Conservation (phyloP, 345 rosid species). For the Mangifera indica region DNA sequence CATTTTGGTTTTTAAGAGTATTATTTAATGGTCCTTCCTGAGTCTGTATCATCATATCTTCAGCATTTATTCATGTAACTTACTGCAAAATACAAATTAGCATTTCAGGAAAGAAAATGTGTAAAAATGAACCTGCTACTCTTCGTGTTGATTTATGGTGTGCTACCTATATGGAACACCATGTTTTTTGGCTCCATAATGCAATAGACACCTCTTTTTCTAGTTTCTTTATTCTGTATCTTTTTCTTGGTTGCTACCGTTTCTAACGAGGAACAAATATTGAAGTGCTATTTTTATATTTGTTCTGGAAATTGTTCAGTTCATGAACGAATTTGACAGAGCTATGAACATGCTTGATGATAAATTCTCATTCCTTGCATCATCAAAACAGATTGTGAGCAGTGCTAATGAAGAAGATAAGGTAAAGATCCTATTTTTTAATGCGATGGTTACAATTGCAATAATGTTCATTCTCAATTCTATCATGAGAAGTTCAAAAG, state of each 20-base stretch:
- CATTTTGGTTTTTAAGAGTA: background rate
- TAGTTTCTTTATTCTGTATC: background rate
- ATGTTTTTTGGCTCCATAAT: background rate
- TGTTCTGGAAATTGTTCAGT: constrained; percentile 37
- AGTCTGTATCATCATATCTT: background rate
- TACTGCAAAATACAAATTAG: background rate
- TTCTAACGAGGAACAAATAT: background rate
- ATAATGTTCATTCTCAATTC: background rate
- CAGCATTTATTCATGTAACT: background rate
- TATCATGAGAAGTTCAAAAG: background rate
- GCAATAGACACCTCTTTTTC: background rate
- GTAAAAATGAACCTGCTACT: too few species aligned
- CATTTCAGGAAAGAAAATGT: background rate
- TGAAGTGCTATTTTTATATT: background rate
- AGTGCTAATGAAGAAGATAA: constrained; percentile 58
- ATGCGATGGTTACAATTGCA: background rate
- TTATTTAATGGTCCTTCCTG: background rate
- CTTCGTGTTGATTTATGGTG: too few species aligned
- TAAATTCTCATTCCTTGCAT: constrained; percentile 55
- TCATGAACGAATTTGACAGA: constrained; percentile 67
- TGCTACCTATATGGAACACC: too few species aligned
- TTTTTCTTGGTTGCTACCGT: background rate
- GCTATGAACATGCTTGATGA: constrained; percentile 77
- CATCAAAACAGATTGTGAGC: constrained; percentile 72
- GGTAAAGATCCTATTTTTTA: constrained; percentile 33